These are phyloP conservation scores for Kurtzmaniella cleridarum DNA, from an alignment of 805 yeast species.

Conservation along the genomic window DNA sequence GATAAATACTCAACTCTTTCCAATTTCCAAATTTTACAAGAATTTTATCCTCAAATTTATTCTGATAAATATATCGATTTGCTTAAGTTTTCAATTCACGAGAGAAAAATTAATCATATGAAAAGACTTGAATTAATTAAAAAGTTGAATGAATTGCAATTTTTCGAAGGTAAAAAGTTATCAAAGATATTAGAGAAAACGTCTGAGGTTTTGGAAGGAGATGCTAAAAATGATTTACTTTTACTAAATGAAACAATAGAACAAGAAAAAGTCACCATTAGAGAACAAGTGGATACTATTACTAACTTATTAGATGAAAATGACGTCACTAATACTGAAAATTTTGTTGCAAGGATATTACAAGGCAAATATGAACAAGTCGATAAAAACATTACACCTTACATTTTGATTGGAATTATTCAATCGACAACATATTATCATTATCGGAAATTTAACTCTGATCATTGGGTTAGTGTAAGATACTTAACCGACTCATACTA, in stretches of 20 bases:
- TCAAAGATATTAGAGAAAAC: constrained; percentile 20
- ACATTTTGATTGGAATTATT: constrained; percentile 25
- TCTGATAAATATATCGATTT: constrained; percentile 15
- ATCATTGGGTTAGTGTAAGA: constrained; percentile 18
- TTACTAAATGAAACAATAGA: constrained; percentile 16
- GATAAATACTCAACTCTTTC: constrained; percentile 17
- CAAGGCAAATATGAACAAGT: constrained; percentile 2
- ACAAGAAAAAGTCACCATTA: constrained; percentile 10
- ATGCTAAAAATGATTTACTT: constrained; percentile 12
- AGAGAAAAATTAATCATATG: constrained; percentile 10
- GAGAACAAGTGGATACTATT: constrained; percentile 14
- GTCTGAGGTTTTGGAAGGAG: constrained; percentile 13
- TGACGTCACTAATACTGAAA: constrained; percentile 18
- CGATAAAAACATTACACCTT: constrained; percentile 11
- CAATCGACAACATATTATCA: constrained; percentile 26
- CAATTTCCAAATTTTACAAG: constrained; percentile 24
- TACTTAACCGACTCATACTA: constrained; percentile 5
- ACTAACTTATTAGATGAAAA: constrained; percentile 10
- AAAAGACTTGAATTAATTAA: constrained; percentile 16
- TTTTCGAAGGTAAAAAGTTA: constrained; percentile 37
- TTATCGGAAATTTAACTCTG: constrained; percentile 14
- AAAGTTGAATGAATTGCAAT: constrained; percentile 25
- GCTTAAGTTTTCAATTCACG: constrained; percentile 15
- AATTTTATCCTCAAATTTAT: constrained; percentile 32
- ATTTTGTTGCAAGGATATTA: constrained; percentile 7